Evolutionary conservation across 2,329 filamentous ascomycete species (phyloP).

Genomic region (Arthrobotrys sphaeroides): DNA sequence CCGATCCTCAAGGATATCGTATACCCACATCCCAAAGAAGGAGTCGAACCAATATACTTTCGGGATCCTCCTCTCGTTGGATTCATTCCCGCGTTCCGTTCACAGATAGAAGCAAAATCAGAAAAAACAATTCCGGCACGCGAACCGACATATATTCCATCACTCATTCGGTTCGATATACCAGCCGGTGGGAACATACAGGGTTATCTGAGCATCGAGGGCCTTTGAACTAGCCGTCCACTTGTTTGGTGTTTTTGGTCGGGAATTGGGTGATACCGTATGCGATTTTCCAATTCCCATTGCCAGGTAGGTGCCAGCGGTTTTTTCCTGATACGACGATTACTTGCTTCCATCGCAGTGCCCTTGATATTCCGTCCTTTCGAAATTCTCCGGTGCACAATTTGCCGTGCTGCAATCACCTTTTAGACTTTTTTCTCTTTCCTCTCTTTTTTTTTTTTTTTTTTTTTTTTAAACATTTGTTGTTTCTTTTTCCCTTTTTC

Average conservation of each 20-base stretch:
- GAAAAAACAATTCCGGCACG: neutral
- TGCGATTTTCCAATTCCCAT: constrained; percentile 7
- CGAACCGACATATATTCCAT: neutral
- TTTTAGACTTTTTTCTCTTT: neutral
- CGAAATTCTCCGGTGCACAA: neutral
- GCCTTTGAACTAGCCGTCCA: neutral
- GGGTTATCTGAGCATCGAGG: neutral
- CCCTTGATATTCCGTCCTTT: neutral
- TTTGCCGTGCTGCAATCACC: neutral
- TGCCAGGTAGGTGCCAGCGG: neutral
- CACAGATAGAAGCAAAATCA: too few relatives aligned
- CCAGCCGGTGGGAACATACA: neutral
- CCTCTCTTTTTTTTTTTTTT: neutral
- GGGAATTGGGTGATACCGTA: constrained; percentile 18
- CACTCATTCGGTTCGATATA: neutral
- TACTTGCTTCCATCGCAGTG: neutral
- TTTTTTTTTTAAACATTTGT: too few relatives aligned
- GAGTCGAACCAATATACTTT: neutral
- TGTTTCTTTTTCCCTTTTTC: constrained; percentile 32
- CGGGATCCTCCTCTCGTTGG: neutral
- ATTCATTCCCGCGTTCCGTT: neutral
- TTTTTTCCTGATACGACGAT: neutral
- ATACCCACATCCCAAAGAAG: neutral
- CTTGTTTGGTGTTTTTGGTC: neutral
- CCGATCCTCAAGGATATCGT: neutral